phyloP scores from a whole-genome alignment of 1,284 basidiomycete genomes.

The Austroboletus sp. region DNA sequence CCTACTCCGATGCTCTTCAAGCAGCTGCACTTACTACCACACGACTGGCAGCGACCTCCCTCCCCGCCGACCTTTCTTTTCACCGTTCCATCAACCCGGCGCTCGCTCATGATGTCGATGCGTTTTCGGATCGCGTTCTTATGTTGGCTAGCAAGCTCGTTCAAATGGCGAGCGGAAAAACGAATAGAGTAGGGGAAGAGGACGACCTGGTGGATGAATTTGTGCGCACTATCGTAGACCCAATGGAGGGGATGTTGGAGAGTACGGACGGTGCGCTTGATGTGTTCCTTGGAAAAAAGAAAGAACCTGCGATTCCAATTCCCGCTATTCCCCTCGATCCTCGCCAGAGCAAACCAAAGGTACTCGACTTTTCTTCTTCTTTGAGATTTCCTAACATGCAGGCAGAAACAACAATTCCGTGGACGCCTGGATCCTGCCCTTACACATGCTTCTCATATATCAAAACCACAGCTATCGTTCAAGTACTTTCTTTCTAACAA shows the following conservation, averaged over 20 bases:
- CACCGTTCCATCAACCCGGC: constrained; percentile 76
- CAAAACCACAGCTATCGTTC: constrained; percentile 78
- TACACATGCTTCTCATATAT: constrained; percentile 61
- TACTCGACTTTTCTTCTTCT: neutral
- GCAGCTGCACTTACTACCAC: constrained; percentile 54
- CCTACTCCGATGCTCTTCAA: constrained; percentile 50
- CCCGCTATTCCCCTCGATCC: constrained; percentile 32
- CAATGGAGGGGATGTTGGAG: constrained; percentile 81
- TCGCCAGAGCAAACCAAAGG: constrained; percentile 20
- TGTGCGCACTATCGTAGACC: constrained; percentile 69
- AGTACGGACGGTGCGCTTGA: constrained; percentile 80
- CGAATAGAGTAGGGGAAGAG: constrained; percentile 51
- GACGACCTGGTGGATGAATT: constrained; percentile 83
- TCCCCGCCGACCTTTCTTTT: constrained; percentile 71
- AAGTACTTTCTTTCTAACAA: constrained; percentile 53
- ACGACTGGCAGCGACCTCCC: constrained; percentile 44
- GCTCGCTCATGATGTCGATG: constrained; percentile 62
- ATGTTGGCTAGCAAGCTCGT: constrained; percentile 61
- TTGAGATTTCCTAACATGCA: constrained; percentile 5
- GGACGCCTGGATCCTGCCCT: constrained; percentile 54
- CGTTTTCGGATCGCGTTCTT: constrained; percentile 55
- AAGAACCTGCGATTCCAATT: constrained; percentile 56
- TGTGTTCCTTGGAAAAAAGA: constrained; percentile 65
- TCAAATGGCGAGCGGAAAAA: constrained; percentile 38
- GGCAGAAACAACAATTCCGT: constrained; percentile 30